Conservation (phyloP, 1,284 basidiomycete genomes). For the Marasmius oreades region DNA sequence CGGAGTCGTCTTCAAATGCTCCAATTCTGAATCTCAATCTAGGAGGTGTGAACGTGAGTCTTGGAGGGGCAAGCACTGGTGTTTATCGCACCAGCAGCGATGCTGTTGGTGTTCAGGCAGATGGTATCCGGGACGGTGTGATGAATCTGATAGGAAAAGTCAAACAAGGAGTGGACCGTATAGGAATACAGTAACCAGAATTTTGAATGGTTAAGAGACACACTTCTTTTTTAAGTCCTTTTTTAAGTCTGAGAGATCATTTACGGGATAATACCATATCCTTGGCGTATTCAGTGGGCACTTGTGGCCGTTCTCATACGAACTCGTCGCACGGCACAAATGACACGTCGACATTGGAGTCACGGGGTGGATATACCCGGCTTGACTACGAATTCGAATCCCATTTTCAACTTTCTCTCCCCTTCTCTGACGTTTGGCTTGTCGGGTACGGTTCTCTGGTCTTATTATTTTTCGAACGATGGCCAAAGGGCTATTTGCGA, state of each 20-base stretch:
- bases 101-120: constrained; percentile 72
- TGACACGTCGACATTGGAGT: constrained; percentile 19
- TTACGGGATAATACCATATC: not conserved
- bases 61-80: constrained; percentile 83
- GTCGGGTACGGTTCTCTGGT: constrained; percentile 6
- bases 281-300: not conserved
- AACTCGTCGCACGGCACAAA: not conserved
- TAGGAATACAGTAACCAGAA: constrained; percentile 40
- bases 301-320: not conserved
- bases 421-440: constrained; percentile 20
- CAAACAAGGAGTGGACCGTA: constrained; percentile 83
- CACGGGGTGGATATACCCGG: constrained; percentile 13
- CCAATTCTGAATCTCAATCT: constrained; percentile 85
- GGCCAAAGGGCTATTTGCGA: constrained; percentile 74
- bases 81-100: constrained; percentile 78
- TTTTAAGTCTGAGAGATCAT: constrained; percentile 9
- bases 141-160: constrained; percentile 85
- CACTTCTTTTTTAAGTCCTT: not conserved
- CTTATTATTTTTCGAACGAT: constrained; percentile 32
- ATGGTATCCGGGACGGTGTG: constrained; percentile 82
- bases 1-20: constrained; percentile 62
- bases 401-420: constrained; percentile 13
- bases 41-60: constrained; percentile 86
- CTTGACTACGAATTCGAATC: not conserved
- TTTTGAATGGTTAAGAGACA: constrained; percentile 1